phyloP scores from a whole-genome alignment of 176 grass and related monocot genomes.

The Juncus inflexus region DNA sequence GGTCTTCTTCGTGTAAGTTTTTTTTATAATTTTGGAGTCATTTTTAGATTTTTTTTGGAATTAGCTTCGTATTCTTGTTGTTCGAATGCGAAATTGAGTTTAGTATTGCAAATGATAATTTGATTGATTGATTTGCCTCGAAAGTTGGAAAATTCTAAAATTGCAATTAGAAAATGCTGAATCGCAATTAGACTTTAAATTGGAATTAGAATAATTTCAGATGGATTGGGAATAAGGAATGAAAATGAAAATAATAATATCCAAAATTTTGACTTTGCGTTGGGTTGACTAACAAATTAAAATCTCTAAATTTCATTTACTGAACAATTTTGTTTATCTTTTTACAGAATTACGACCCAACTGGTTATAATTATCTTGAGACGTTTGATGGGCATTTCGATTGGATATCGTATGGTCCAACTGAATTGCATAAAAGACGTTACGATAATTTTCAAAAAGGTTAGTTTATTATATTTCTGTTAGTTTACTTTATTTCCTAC shows the following conservation, averaged over 20 bases:
- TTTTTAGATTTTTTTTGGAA: neutral
- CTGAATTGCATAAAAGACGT: constrained; percentile 68
- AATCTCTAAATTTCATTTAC: constrained; percentile 8
- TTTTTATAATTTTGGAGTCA: neutral
- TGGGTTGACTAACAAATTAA: constrained; percentile 1
- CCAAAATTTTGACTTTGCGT: neutral
- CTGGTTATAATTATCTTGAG: constrained; percentile 51
- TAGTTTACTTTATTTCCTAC: neutral
- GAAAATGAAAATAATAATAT: too few species aligned
- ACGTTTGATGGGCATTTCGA: constrained; percentile 44
- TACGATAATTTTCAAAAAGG: constrained; percentile 60
- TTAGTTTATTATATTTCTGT: neutral
- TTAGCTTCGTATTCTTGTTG: neutral
- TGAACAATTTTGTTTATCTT: constrained; percentile 13
- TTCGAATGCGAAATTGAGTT: too few species aligned
- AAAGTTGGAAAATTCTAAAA: constrained; percentile 1
- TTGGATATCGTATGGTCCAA: constrained; percentile 54
- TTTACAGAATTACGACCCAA: constrained; percentile 57
- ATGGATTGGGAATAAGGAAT: neutral
- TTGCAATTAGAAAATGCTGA: neutral
- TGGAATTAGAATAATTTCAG: neutral
- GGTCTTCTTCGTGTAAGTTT: constrained; percentile 35
- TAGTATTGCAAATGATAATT: neutral
- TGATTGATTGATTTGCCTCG: neutral
- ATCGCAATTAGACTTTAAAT: neutral